Conservation (phyloP, 495 filamentous ascomycete species). For the Thozetella sp. region DNA sequence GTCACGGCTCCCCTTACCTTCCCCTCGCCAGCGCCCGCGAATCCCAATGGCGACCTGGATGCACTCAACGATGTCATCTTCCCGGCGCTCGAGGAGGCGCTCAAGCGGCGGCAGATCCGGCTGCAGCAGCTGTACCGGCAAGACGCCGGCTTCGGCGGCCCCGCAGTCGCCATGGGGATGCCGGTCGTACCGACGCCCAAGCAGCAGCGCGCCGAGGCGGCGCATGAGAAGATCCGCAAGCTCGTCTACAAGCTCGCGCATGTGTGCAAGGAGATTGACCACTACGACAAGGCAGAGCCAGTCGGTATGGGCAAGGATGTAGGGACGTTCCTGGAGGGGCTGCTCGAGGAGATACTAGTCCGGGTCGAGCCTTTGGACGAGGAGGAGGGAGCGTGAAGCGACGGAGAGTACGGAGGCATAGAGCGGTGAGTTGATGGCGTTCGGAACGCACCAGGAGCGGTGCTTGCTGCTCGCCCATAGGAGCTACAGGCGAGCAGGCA, state of each 20-base stretch:
- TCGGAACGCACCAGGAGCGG: background rate
- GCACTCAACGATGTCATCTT: constrained; percentile 84
- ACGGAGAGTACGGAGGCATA: background rate
- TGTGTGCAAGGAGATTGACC: constrained; percentile 84
- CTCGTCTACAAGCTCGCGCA: constrained; percentile 75
- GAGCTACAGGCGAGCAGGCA: too few relatives aligned
- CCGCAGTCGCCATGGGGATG: constrained; percentile 7
- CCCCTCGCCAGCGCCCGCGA: constrained; percentile 43
- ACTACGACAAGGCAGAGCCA: constrained; percentile 76
- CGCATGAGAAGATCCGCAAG: constrained; percentile 79
- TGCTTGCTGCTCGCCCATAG: too few relatives aligned
- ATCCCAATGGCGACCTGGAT: constrained; percentile 49
- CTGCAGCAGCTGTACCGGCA: constrained; percentile 56
- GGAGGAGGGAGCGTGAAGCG: constrained; percentile 46
- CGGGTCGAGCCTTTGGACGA: constrained; percentile 85
- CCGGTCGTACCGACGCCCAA: constrained; percentile 41
- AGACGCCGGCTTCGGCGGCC: constrained; percentile 24
- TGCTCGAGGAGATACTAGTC: constrained; percentile 94
- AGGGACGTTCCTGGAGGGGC: constrained; percentile 82
- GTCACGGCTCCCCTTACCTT: constrained; percentile 30
- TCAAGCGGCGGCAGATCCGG: constrained; percentile 73
- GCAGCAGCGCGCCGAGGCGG: constrained; percentile 66
- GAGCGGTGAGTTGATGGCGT: background rate
- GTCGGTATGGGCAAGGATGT: constrained; percentile 93
- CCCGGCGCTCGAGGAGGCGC: constrained; percentile 85